These are phyloP conservation scores for Helicostylum pulchrum DNA, from an alignment of 192 early-diverging fungal species.

Conservation along the genomic window DNA sequence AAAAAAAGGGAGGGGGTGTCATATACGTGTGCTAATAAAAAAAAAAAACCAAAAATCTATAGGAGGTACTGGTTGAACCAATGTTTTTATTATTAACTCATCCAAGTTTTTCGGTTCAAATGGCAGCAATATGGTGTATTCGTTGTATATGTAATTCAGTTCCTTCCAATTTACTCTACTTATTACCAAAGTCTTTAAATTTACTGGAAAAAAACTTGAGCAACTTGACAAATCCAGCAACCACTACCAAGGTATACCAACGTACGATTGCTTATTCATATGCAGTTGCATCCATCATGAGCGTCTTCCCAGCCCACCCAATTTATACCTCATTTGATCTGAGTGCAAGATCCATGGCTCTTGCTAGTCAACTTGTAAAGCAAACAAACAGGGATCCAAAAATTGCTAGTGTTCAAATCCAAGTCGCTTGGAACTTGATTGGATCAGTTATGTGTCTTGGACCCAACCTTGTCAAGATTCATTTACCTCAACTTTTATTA, in stretches of 20 bases:
- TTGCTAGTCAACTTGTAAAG: conserved; percentile 74
- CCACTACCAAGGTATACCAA: conserved; percentile 40
- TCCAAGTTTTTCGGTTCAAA: conserved; percentile 68
- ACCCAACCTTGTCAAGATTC: conserved; percentile 76
- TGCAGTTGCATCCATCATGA: conserved; percentile 64
- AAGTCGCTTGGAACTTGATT: conserved; percentile 79
- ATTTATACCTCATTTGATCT: conserved; percentile 77
- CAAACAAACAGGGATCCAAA: conserved; percentile 56
- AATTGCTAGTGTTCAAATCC: conserved; percentile 59
- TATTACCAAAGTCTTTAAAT: conserved; percentile 63
- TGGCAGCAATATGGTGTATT: conserved; percentile 68
- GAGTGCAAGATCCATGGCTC: conserved; percentile 71
- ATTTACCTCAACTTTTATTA: conserved; percentile 70
- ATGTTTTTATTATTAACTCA: conserved; percentile 67
- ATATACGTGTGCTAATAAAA: background rate
- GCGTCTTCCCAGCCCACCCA: conserved; percentile 59
- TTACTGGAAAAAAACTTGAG: conserved; percentile 71
- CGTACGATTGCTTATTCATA: conserved; percentile 62
- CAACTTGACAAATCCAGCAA: conserved; percentile 52
- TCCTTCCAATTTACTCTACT: conserved; percentile 57
- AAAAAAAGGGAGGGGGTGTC: background rate
- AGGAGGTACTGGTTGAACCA: conserved; percentile 66
- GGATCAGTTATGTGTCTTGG: conserved; percentile 74
- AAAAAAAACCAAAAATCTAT: background rate
- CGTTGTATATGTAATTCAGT: conserved; percentile 63